These are phyloP conservation scores for Pleurotus ostreatus DNA, from an alignment of 768 basidiomycete species.

Conservation along the genomic window DNA sequence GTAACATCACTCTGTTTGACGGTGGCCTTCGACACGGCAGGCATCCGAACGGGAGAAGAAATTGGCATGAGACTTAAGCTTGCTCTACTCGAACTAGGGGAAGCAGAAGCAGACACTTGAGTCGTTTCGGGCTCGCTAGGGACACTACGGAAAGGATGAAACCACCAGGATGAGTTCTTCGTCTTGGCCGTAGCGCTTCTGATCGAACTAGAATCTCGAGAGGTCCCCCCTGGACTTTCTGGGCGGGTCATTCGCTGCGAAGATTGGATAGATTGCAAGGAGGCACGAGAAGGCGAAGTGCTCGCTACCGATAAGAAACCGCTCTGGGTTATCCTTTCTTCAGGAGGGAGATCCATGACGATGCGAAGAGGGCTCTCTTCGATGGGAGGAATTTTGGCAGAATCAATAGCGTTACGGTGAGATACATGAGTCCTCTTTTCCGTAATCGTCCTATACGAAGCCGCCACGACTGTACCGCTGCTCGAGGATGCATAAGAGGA, in stretches of 20 bases:
- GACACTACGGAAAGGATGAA: slow-evolving; percentile 67
- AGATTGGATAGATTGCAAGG: slow-evolving; percentile 54
- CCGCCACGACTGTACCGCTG: slow-evolving; percentile 29
- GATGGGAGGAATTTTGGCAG: slow-evolving; percentile 50
- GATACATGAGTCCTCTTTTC: slow-evolving; percentile 36
- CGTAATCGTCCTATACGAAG: slow-evolving; percentile 29
- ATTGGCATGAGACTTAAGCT: slow-evolving; percentile 19
- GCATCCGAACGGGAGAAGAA: slow-evolving; percentile 31
- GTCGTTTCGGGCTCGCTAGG: slow-evolving; percentile 62
- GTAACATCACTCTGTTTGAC: slow-evolving; percentile 24
- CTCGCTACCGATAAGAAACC: slow-evolving; percentile 28
- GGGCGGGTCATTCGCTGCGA: slow-evolving; percentile 44
- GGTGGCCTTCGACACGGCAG: slow-evolving; percentile 28
- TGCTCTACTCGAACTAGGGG: slow-evolving; percentile 21
- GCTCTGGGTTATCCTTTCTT: slow-evolving; percentile 27
- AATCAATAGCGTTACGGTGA: slow-evolving; percentile 46
- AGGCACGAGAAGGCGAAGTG: slow-evolving; percentile 64
- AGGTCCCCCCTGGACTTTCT: slow-evolving; percentile 10
- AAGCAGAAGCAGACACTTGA: slow-evolving; percentile 47
- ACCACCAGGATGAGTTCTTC: slow-evolving; percentile 73
- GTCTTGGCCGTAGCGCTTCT: slow-evolving; percentile 50
- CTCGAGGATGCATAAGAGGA: slow-evolving; percentile 41
- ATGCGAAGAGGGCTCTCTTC: slow-evolving; percentile 65
- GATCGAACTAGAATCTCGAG: slow-evolving; percentile 23
- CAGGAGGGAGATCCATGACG: slow-evolving; percentile 47